phyloP scores from a whole-genome alignment of 2,329 filamentous ascomycete species.

The Cercospora berteroae region DNA sequence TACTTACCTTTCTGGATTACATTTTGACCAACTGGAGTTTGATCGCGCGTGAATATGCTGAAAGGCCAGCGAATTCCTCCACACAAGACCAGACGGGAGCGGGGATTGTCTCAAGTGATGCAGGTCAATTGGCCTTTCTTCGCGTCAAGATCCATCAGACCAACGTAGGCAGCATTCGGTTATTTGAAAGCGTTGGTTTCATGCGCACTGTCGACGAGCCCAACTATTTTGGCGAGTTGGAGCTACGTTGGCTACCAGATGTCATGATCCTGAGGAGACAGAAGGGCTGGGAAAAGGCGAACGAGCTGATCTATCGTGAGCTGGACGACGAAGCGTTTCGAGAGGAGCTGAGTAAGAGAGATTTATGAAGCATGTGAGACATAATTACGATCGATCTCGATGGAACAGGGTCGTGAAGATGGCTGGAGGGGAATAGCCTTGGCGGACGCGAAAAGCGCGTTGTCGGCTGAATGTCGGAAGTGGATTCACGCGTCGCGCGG shows the following conservation, averaged over 20 bases:
- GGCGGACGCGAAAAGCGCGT: constrained; percentile 10
- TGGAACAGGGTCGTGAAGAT: constrained; percentile 1
- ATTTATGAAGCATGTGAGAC: not conserved
- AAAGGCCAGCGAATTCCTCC: constrained; percentile 13
- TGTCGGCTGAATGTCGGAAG: constrained; percentile 10
- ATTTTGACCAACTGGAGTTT: constrained; percentile 53
- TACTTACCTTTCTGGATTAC: constrained; percentile 69
- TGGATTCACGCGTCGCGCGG: constrained; percentile 11
- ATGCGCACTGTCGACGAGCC: constrained; percentile 46
- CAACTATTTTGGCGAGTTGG: constrained; percentile 69
- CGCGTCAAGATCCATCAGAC: constrained; percentile 61
- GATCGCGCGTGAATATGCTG: constrained; percentile 44
- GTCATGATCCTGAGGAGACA: constrained; percentile 14
- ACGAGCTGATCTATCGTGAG: constrained; percentile 16
- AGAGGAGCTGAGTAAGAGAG: not conserved
- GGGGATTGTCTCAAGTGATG: not conserved
- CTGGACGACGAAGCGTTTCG: not conserved
- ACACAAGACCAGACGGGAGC: constrained; percentile 19
- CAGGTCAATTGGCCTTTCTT: constrained; percentile 45
- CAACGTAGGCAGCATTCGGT: constrained; percentile 56
- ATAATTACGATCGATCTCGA: not conserved
- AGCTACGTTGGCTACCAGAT: constrained; percentile 48
- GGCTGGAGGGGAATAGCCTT: not conserved
- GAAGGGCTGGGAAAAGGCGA: constrained; percentile 22
- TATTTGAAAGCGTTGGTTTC: constrained; percentile 64